Evolutionary conservation across 352 stramenopile genomes (phyloP), one percentile per base, ranked within the genome.

Genomic region (Globisporangium iwayamae): DNA sequence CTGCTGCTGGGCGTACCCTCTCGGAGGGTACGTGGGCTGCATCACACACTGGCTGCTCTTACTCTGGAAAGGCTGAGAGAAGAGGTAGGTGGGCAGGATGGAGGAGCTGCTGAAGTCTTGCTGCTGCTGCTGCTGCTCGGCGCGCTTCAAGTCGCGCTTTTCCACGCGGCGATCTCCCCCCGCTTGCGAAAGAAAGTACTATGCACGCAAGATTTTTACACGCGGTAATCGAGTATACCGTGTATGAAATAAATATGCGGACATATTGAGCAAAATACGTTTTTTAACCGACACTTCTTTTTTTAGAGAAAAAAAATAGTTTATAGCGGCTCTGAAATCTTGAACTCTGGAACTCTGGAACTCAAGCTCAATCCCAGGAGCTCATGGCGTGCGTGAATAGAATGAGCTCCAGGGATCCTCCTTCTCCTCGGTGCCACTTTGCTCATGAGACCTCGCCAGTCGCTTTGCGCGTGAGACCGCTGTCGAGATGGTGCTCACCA

Each of bases 1-100:
- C 60, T 72, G 73, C n/a, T 61, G 62, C 32, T 60, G 65, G 22
- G 60, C 50, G 60, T 69, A 80, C 45, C 77, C 74, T 46, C 71
- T 68, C 58, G 72, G 74, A 53, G 74, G 64, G 66, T 73, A 80
- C 66, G 78, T 83, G 47, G 72, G 70, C 67, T 78, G 72, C 76
- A 80, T 77, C 58, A 22, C 55, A 14, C 51, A 18, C 22, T 43
- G 13, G 16, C 51, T 56, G 20, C 20, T 48, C 20, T 16, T 51
- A 38, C 20, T 18, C 51, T 39, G 50, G 52, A 45, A 32, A 51
- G 39, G 39, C 3, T 6, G n/a, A 22, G 36, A 34, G 30, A 20
- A n/a, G 48, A 28, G 25, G 25, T 28, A 28, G 25, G 25, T 28
- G 1, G 25, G 25, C 25, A 28, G 25, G 25, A 55, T 10, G 25